A percentile compares a stretch with the other conserved stretches of the same genome.
Conservation (phyloP, 75 land plant species). For the Pinus tabuliformis region DNA sequence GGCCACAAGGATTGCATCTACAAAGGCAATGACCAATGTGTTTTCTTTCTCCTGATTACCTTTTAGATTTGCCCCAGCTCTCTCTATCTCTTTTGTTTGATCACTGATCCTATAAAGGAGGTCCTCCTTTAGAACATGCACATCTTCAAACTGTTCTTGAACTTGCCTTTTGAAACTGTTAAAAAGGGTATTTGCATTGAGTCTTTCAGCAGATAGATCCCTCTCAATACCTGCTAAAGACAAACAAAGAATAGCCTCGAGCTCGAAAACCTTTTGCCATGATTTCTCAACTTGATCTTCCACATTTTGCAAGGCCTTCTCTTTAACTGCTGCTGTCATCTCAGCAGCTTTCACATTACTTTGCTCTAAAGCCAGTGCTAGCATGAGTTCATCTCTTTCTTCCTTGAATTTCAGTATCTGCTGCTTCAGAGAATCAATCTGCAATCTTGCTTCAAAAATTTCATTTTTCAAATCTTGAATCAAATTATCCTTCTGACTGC, state of each 20-base stretch:
- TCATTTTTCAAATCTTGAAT: slow-evolving; percentile 17
- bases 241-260: slow-evolving; percentile 8
- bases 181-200: neutral
- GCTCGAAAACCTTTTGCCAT: slow-evolving; percentile 12
- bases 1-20: neutral
- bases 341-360: slow-evolving; percentile 10
- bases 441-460: slow-evolving; percentile 18
- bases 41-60: slow-evolving; percentile 1
- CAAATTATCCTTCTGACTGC: slow-evolving; percentile 20
- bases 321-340: slow-evolving; percentile 20
- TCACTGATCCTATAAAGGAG: neutral
- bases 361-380: slow-evolving; percentile 21
- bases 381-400: slow-evolving; percentile 10
- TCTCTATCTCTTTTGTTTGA: slow-evolving; percentile 5
- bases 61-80: neutral
- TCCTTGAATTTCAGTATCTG: slow-evolving; percentile 21
- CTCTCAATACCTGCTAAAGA: slow-evolving; percentile 11
- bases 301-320: slow-evolving; percentile 12
- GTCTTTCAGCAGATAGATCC: slow-evolving; percentile 10
- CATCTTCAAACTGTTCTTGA: slow-evolving; percentile 7
- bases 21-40: slow-evolving; percentile 1
- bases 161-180: slow-evolving; percentile 1
- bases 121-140: slow-evolving; percentile 5
- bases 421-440: slow-evolving; percentile 18
- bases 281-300: slow-evolving; percentile 11